These are phyloP conservation scores for Nemania diffusa DNA, from an alignment of 2,329 filamentous ascomycete species.

Conservation along the genomic window DNA sequence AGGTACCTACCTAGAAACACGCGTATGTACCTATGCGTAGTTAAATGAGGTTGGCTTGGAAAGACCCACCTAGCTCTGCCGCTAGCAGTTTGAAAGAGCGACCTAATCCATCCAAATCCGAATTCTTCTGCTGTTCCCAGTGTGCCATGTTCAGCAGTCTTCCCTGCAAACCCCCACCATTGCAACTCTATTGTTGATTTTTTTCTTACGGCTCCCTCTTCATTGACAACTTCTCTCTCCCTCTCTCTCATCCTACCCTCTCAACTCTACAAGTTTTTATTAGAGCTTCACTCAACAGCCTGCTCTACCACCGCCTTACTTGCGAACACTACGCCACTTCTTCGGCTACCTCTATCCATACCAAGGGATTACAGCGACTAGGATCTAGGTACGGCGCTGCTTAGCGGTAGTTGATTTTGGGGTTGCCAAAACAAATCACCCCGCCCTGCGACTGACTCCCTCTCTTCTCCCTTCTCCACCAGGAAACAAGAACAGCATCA, in stretches of 20 bases:
- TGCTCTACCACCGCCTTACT: slow-evolving; percentile 2
- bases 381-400: slow-evolving; percentile 16
- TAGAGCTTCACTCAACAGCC: background rate
- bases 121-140: slow-evolving; percentile 48
- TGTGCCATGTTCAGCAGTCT: slow-evolving; percentile 39
- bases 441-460: slow-evolving; percentile 47
- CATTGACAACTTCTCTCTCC: slow-evolving; percentile 17
- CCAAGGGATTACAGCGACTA: background rate
- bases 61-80: slow-evolving; percentile 31
- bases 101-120: slow-evolving; percentile 40
- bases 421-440: slow-evolving; percentile 49
- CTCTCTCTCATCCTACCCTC: slow-evolving; percentile 23
- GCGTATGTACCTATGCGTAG: background rate
- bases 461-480: slow-evolving; percentile 35
- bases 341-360: background rate
- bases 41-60: slow-evolving; percentile 13
- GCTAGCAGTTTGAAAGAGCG: slow-evolving; percentile 45
- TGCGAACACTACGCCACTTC: slow-evolving; percentile 3
- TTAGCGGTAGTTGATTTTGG: slow-evolving; percentile 33
- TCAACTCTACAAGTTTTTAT: slow-evolving; percentile 12
- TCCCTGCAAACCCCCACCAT: slow-evolving; percentile 26
- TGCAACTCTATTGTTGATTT: slow-evolving; percentile 31
- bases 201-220: slow-evolving; percentile 16
- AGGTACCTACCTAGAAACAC: background rate
- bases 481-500: slow-evolving; percentile 27